Percentiles rank a stretch among this genome's conserved stretches.
Evolutionary conservation across 2,329 filamentous ascomycete species (phyloP).

Genomic region (Beauveria scarabaeidicola): DNA sequence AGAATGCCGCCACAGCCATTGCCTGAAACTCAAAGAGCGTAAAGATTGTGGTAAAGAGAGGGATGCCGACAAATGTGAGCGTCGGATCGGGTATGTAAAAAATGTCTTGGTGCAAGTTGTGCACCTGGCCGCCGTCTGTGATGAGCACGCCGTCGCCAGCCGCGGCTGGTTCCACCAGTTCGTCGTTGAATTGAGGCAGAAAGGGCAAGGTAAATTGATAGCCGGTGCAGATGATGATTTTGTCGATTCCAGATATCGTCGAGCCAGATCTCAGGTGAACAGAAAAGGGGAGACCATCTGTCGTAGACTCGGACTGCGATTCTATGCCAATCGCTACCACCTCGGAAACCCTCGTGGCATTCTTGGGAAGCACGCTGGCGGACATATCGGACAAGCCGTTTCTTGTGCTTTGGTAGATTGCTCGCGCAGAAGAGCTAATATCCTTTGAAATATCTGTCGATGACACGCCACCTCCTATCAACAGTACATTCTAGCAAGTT

Average conservation of each 20-base stretch:
- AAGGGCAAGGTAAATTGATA: constrained; percentile 54
- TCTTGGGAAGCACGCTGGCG: constrained; percentile 43
- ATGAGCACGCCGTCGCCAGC: constrained; percentile 48
- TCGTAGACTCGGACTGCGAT: too few species aligned
- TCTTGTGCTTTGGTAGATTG: constrained; percentile 44
- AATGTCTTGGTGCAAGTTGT: constrained; percentile 63
- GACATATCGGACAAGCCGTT: constrained; percentile 51
- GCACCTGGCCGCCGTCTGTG: constrained; percentile 54
- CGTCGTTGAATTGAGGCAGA: constrained; percentile 38
- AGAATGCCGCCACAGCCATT: constrained; percentile 48
- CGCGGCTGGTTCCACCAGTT: constrained; percentile 28
- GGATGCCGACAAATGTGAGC: constrained; percentile 54
- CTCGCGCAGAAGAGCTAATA: constrained; percentile 25
- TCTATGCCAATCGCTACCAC: constrained; percentile 32
- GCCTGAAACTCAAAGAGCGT: constrained; percentile 64
- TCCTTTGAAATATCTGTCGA: constrained; percentile 35
- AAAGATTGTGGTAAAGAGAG: constrained; percentile 59
- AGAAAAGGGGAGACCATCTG: not conserved
- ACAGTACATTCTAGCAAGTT: constrained; percentile 38
- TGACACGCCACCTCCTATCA: constrained; percentile 44
- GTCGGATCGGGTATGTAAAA: constrained; percentile 62
- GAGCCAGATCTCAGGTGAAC: not conserved
- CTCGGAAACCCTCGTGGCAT: constrained; percentile 42
- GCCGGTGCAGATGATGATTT: not conserved
- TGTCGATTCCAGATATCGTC: constrained; percentile 38